Percentiles rank a stretch among this genome's conserved stretches.
These are phyloP conservation scores for Chlamydomonas schloesseri DNA, from an alignment of 139 green algal species.

Conservation along the genomic window DNA sequence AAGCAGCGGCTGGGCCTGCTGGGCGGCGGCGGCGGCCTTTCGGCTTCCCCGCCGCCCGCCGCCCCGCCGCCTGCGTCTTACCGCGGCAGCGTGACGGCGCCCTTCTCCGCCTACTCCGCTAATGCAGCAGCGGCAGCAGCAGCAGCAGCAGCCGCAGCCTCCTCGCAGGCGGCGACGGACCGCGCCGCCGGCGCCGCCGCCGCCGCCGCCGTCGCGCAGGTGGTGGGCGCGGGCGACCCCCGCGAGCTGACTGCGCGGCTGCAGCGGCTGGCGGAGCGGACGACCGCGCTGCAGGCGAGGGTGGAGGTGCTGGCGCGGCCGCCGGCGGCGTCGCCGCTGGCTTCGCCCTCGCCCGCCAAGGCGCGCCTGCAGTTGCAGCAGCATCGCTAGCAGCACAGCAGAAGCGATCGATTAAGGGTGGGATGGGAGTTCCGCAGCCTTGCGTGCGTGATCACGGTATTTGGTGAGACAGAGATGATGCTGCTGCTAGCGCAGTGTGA, in stretches of 20 bases:
- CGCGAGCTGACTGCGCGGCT: slow-evolving; percentile 8
- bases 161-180: too few species aligned
- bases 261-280: slow-evolving; percentile 9
- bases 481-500: too few species aligned
- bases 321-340: too few species aligned
- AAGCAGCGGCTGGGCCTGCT: slow-evolving; percentile 9
- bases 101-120: too few species aligned
- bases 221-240: background rate
- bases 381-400: background rate
- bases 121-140: background rate
- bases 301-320: background rate
- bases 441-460: too few species aligned
- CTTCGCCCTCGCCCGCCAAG: background rate
- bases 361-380: too few species aligned
- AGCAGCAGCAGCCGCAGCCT: background rate
- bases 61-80: too few species aligned
- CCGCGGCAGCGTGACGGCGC: too few species aligned
- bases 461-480: too few species aligned
- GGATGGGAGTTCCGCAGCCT: too few species aligned
- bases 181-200: background rate
- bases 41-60: background rate
- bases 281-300: slow-evolving; percentile 20
- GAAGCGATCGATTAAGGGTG: too few species aligned
- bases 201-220: background rate
- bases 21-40: background rate